Conservation (phyloP, 2,329 filamentous ascomycete genomes). For the Akanthomyces muscarius region DNA sequence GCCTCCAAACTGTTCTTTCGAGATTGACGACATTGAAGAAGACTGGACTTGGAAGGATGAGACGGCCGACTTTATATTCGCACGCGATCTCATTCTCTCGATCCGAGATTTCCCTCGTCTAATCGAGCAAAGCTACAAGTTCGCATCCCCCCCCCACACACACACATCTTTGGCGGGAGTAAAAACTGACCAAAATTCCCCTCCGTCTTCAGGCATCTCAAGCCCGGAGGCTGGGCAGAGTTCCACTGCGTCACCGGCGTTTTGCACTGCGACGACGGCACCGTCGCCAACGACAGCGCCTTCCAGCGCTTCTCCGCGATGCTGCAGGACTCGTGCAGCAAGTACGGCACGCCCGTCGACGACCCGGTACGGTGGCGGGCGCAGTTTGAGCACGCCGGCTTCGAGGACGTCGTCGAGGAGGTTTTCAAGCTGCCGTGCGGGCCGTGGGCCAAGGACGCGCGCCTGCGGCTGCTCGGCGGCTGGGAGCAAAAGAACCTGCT, state of each 20-base stretch:
- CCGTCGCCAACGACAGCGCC: constrained; percentile 25
- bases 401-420: constrained; percentile 43
- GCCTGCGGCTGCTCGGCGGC: constrained; percentile 45
- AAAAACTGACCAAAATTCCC: not conserved
- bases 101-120: constrained; percentile 30
- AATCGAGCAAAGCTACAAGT: constrained; percentile 34
- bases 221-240: constrained; percentile 34
- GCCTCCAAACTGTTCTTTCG: constrained; percentile 34
- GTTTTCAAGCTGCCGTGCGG: constrained; percentile 44
- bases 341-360: constrained; percentile 28
- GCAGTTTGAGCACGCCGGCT: constrained; percentile 47
- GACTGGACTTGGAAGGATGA: constrained; percentile 35
- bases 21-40: constrained; percentile 35
- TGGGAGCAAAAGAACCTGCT: constrained; percentile 24
- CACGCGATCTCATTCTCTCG: constrained; percentile 28
- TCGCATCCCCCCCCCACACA: not conserved
- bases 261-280: constrained; percentile 31
- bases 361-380: constrained; percentile 25
- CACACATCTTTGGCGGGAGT: no score
- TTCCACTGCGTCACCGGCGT: constrained; percentile 28
- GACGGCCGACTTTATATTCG: constrained; percentile 34
- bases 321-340: constrained; percentile 25
- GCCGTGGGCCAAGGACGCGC: constrained; percentile 45
- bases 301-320: constrained; percentile 25
- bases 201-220: constrained; percentile 24